Evolutionary conservation across 108 stramenopile genomes (phyloP), one percentile per base, ranked within the genome.

Genomic region (Epipyxis sp.): DNA sequence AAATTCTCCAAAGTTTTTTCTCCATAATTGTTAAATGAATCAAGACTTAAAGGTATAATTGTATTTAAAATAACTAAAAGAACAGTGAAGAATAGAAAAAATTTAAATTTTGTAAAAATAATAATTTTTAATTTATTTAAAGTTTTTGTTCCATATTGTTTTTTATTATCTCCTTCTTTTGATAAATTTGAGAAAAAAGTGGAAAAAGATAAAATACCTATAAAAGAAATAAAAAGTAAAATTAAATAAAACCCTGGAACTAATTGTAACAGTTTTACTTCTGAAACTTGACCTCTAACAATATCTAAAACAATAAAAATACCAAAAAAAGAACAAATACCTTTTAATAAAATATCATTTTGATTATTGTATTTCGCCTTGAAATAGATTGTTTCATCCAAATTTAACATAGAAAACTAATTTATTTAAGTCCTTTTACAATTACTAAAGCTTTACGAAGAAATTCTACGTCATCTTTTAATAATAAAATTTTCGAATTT

Each of bases 121-220:
- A 65, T 32, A 65, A 65, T 65, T 65, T 65, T 32, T 65, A 65
- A 65, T 65, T 32, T 65, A 65, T 65, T 65, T 65, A 32, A 32
- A 65, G 61, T 65, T 65, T 65, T 65, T 65, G 61, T 65, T 65
- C 61, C 61, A 65, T 32, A 32, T 65, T 65, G 30, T 65, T 65
- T 65, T 65, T 32, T 16, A 32, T 32, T 32, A 65, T 65, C 61
- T 65, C 20, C 20, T 65, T 65, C 30, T 32, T 32, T 65, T 32
- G 30, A 32, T 65, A 65, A 65, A 65, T 32, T 32, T 32, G 30
- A 32, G 20, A 65, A 65, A 65, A 65, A 65, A 65, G 20, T 65
- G 20, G 61, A 65, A 65, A 32, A 32, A 65, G 61, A 16, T 65
- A 65, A 65, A 16, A 65, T 32, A 65, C 20, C 20, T 32, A 65